A percentile compares a stretch with the other conserved stretches of the same genome.
phyloP scores from a whole-genome alignment of 805 yeast genomes.

The Sporopachydermia lactativora region DNA sequence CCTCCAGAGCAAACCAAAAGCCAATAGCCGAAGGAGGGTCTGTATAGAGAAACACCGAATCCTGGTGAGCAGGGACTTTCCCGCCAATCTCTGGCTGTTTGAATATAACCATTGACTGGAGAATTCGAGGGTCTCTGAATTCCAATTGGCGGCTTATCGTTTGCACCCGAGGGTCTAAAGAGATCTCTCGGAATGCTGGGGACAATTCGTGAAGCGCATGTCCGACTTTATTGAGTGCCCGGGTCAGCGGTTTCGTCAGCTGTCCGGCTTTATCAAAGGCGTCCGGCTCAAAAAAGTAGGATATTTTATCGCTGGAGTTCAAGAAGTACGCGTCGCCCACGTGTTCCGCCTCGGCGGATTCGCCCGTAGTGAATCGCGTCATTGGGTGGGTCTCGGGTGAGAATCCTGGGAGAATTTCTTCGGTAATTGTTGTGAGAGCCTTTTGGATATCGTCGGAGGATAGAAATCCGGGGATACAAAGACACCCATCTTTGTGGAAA shows the following conservation, averaged over 20 bases:
- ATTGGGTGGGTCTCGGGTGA: constrained; percentile 47
- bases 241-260: constrained; percentile 35
- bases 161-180: constrained; percentile 35
- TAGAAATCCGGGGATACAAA: constrained; percentile 45
- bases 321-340: constrained; percentile 65
- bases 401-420: constrained; percentile 30
- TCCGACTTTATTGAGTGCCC: constrained; percentile 64
- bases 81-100: constrained; percentile 66
- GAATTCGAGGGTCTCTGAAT: constrained; percentile 50
- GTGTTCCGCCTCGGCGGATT: constrained; percentile 29
- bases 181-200: constrained; percentile 31
- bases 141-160: constrained; percentile 38
- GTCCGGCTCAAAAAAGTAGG: constrained; percentile 57
- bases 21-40: constrained; percentile 62
- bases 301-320: constrained; percentile 52
- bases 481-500: constrained; percentile 35
- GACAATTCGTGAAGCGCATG: constrained; percentile 58
- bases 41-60: constrained; percentile 59
- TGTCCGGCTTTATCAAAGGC: constrained; percentile 46
- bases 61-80: constrained; percentile 68
- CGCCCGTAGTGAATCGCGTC: constrained; percentile 53
- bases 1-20: constrained; percentile 72
- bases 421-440: constrained; percentile 28
- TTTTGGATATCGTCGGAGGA: constrained; percentile 23
- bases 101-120: constrained; percentile 69